These are phyloP conservation scores for Colletotrichum gloeosporioides DNA, from an alignment of 2,329 filamentous ascomycete species.

Conservation along the genomic window DNA sequence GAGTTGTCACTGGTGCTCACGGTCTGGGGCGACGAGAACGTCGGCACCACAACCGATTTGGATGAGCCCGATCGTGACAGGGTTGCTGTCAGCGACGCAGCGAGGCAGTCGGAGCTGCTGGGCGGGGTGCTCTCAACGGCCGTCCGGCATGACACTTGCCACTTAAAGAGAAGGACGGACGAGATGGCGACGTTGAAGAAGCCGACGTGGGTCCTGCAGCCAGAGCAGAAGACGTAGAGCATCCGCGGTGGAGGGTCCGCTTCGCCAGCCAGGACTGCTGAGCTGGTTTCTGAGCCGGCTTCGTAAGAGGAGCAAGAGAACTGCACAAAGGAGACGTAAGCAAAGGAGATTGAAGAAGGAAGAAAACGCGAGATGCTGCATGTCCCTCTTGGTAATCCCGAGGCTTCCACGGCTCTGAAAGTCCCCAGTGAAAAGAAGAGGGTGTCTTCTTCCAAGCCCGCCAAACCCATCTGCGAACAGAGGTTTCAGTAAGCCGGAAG, in stretches of 20 bases:
- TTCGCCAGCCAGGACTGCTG: conserved; percentile 28
- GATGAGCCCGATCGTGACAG: conserved; percentile 63
- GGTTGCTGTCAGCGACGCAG: conserved; percentile 57
- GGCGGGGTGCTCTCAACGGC: conserved; percentile 32
- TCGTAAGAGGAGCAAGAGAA: conserved; percentile 40
- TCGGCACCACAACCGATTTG: conserved; percentile 58
- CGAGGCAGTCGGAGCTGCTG: conserved; percentile 54
- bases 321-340: conserved; percentile 29
- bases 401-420: conserved; percentile 52
- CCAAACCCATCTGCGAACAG: conserved; percentile 44
- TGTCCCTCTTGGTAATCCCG: conserved; percentile 59
- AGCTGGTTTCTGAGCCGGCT: conserved; percentile 32
- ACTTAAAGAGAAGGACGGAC: conserved; percentile 62
- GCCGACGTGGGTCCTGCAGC: conserved; percentile 53
- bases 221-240: conserved; percentile 49
- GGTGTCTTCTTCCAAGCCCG: conserved; percentile 33
- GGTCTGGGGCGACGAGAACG: conserved; percentile 15
- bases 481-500: conserved; percentile 8
- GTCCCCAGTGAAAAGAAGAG: conserved; percentile 51
- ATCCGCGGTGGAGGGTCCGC: conserved; percentile 26
- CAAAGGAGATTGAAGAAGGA: not conserved
- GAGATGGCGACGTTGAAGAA: conserved; percentile 48
- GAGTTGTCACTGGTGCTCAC: too few species aligned
- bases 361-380: conserved; percentile 28
- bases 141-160: conserved; percentile 53